A percentile compares a stretch with the other conserved stretches of the same genome.
Evolutionary conservation across 2,329 filamentous ascomycete species (phyloP).

Genomic region (Colletotrichum australisinense): DNA sequence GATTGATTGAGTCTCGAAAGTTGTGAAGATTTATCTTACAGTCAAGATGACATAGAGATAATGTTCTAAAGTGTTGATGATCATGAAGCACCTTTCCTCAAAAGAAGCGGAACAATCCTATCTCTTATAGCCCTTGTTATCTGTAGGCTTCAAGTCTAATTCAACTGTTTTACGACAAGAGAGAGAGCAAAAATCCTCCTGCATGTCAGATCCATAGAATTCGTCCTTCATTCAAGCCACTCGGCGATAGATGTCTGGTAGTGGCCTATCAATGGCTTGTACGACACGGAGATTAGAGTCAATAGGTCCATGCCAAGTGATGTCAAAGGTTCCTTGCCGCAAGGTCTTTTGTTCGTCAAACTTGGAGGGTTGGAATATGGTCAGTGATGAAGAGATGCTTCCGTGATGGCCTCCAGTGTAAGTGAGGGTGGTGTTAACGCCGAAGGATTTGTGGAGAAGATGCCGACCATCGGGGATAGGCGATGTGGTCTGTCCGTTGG

Average conservation of each 20-base stretch:
- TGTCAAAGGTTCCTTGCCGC: background rate
- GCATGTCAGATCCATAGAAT: background rate
- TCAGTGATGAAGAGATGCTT: background rate
- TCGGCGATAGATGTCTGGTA: background rate
- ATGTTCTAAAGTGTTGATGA: background rate
- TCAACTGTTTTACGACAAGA: no score
- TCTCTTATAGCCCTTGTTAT: background rate
- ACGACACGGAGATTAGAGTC: background rate
- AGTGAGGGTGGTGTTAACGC: conserved; percentile 7
- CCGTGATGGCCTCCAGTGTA: background rate
- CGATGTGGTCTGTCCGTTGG: conserved; percentile 16
- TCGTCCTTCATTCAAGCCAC: background rate
- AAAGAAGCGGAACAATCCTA: background rate
- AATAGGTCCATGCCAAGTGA: background rate
- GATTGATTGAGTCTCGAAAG: background rate
- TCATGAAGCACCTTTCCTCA: background rate
- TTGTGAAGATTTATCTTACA: background rate
- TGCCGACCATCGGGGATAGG: conserved; percentile 29
- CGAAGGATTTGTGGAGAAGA: background rate
- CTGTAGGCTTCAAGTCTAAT: background rate
- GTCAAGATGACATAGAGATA: no score
- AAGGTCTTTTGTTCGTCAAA: no score
- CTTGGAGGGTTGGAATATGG: background rate
- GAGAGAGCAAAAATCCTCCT: background rate
- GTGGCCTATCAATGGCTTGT: no score